A percentile compares a stretch with the other conserved stretches of the same genome.
Evolutionary conservation across 2,329 filamentous ascomycete species (phyloP).

Genomic region (Diaporthe sp.): DNA sequence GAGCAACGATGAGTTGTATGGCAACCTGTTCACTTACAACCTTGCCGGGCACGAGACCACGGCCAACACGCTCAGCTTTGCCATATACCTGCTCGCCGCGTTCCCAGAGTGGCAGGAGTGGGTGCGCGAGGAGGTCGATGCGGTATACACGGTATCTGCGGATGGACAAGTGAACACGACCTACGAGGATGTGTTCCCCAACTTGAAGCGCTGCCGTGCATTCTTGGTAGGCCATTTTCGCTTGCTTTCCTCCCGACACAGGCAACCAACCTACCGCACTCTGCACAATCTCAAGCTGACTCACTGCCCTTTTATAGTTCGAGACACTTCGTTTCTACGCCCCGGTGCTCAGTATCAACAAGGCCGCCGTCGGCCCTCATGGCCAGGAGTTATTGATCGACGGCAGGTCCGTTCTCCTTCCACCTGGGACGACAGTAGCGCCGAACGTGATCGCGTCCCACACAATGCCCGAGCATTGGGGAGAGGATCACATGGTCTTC

Average conservation of each 20-base stretch:
- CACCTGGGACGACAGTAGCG: not conserved
- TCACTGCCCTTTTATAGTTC: not conserved
- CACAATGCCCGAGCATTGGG: conserved; percentile 7
- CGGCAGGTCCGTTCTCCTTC: conserved; percentile 8
- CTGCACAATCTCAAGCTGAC: not conserved
- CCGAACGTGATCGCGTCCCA: conserved; percentile 23
- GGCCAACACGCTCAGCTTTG: not conserved
- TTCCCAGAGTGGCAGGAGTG: conserved; percentile 17
- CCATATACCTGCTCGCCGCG: conserved; percentile 13
- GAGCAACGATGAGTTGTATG: conserved; percentile 8
- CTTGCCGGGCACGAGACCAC: conserved; percentile 26
- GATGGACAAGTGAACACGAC: not conserved
- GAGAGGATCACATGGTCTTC: conserved; percentile 11
- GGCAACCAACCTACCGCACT: rapidly evolving
- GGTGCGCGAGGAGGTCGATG: conserved; percentile 17
- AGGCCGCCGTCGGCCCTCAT: conserved; percentile 7
- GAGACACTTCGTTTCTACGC: conserved; percentile 27
- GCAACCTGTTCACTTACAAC: conserved; percentile 17
- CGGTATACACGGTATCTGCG: not conserved
- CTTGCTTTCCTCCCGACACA: not conserved
- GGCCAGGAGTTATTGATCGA: conserved; percentile 20
- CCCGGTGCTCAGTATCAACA: conserved; percentile 9
- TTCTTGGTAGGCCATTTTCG: not conserved
- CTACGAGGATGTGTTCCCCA: conserved; percentile 8
- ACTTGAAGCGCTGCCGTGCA: conserved; percentile 8